phyloP scores from a whole-genome alignment of 1,139 yeast species.

The Suhomyces wounanorum region DNA sequence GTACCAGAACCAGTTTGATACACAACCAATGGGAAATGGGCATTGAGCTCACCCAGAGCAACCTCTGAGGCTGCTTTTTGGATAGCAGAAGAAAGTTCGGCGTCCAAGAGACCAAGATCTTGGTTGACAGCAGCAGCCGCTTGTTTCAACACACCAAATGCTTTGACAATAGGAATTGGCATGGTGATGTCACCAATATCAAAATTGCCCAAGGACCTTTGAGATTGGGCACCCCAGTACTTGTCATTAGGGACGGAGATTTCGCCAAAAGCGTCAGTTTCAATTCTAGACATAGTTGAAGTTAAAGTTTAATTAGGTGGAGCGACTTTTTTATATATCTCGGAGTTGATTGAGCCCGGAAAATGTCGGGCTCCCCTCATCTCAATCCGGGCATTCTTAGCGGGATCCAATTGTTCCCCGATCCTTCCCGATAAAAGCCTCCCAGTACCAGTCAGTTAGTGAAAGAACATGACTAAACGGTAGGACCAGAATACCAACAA shows the following conservation, averaged over 20 bases:
- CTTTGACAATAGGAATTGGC: constrained; percentile 88
- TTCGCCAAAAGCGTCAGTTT: constrained; percentile 96
- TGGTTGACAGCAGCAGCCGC: constrained; percentile 93
- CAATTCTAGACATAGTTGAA: constrained; percentile 56
- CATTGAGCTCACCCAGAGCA: constrained; percentile 84
- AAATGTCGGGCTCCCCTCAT: constrained; percentile 4
- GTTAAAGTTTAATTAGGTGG: background rate
- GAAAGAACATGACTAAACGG: no score
- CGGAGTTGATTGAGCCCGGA: constrained; percentile 5
- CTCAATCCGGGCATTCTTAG: background rate
- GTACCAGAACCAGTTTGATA: constrained; percentile 99
- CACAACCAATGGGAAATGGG: constrained; percentile 95
- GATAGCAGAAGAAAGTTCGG: constrained; percentile 80
- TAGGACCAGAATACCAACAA: no score
- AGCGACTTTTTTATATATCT: constrained; percentile 1
- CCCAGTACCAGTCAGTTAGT: background rate
- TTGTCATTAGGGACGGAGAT: constrained; percentile 82
- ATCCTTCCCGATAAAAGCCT: background rate
- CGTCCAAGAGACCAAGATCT: constrained; percentile 76
- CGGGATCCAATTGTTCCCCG: background rate
- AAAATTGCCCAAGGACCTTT: constrained; percentile 88
- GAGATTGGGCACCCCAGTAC: constrained; percentile 99
- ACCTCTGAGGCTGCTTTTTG: constrained; percentile 96
- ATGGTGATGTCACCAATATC: constrained; percentile 87
- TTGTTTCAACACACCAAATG: constrained; percentile 92